Evolutionary conservation across 2,329 filamentous ascomycete species (phyloP), one percentile per base, ranked within the genome.

Genomic region (Balansia obtecta): DNA sequence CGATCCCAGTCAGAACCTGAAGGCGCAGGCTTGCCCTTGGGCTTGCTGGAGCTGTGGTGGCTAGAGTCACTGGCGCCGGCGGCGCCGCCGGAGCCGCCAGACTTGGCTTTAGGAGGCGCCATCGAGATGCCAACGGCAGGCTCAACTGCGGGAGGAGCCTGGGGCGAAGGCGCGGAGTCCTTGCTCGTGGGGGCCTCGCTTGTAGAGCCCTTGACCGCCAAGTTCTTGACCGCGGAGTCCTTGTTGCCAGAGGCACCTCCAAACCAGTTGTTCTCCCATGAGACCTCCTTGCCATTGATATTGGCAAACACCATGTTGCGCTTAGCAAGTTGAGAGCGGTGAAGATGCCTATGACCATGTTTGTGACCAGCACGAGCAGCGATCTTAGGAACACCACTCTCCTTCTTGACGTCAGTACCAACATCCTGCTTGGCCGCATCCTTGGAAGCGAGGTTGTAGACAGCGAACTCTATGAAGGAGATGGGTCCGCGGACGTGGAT

Each of bases 401-500:
- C 33, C 11, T 15, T 10, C 20, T 34, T 41, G 8, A 20, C 39
- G 13, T 60, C 52, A 18, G 57, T 56, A 46, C 42, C 38, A 6
- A n/a, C 39, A 16, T 48, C 38, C 7, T 63, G 63, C 58, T 63
- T 60, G 45, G 22, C 4, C 4, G 27, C 7, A 27, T 59, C 56
- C 37, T 55, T 61, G 22, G 61, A 56, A 20, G 69, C 69, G n/a
- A 79, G 74, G 44, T 71, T 74, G 65, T 88, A 90, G 50, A 82
- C 80, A 11, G 84, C 86, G 50, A 88, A 72, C 56, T 86, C 75
- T 60, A 79, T 80, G 33, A 90, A 62, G 39, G 76, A 68, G 57
- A 86, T 64, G 1, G 86, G 85, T 3, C 86, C 86, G 57, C 85
- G 82, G 60, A 89, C 73, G 63, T 88, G 82, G 54, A 87, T 65